A percentile compares a stretch with the other conserved stretches of the same genome.
Conservation (phyloP, 1,139 yeast genomes). For the Yamadazyma mexicana region DNA sequence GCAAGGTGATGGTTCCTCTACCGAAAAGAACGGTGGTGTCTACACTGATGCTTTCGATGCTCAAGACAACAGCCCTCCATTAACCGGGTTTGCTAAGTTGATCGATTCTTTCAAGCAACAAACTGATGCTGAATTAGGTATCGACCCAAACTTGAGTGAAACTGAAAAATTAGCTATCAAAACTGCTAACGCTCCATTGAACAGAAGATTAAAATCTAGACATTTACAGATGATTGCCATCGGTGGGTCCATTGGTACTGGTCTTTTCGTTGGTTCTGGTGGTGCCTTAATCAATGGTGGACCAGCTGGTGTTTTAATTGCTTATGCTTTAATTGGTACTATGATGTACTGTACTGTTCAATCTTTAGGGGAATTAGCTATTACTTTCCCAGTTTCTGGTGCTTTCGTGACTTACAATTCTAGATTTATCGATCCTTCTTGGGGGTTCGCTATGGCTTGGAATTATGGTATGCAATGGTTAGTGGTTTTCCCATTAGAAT, state of each 20-base stretch:
- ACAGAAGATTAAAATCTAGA: slow-evolving; percentile 60
- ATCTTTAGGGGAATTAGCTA: slow-evolving; percentile 70
- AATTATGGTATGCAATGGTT: slow-evolving; percentile 75
- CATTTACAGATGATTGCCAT: slow-evolving; percentile 83
- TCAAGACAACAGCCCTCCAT: slow-evolving; percentile 23
- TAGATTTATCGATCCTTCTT: slow-evolving; percentile 66
- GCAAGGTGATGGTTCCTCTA: slow-evolving; percentile 33
- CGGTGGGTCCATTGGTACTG: slow-evolving; percentile 88
- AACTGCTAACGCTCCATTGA: slow-evolving; percentile 71
- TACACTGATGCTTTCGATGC: slow-evolving; percentile 44
- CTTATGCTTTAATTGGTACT: slow-evolving; percentile 47
- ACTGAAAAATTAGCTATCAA: slow-evolving; percentile 66
- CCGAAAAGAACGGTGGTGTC: slow-evolving; percentile 44
- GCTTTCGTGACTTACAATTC: slow-evolving; percentile 70
- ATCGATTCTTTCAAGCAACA: slow-evolving; percentile 59
- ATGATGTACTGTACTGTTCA: slow-evolving; percentile 66
- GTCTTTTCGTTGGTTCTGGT: slow-evolving; percentile 70
- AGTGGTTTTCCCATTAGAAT: slow-evolving; percentile 67
- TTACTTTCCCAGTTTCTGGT: slow-evolving; percentile 72
- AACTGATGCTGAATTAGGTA: slow-evolving; percentile 48
- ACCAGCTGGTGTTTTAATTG: slow-evolving; percentile 72
- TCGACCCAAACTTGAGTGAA: slow-evolving; percentile 59
- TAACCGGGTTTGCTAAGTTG: slow-evolving; percentile 42
- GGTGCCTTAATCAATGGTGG: slow-evolving; percentile 61
- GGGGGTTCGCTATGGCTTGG: slow-evolving; percentile 81